These are phyloP conservation scores for Colletotrichum navitas DNA, from an alignment of 2,329 filamentous ascomycete genomes.

Conservation along the genomic window DNA sequence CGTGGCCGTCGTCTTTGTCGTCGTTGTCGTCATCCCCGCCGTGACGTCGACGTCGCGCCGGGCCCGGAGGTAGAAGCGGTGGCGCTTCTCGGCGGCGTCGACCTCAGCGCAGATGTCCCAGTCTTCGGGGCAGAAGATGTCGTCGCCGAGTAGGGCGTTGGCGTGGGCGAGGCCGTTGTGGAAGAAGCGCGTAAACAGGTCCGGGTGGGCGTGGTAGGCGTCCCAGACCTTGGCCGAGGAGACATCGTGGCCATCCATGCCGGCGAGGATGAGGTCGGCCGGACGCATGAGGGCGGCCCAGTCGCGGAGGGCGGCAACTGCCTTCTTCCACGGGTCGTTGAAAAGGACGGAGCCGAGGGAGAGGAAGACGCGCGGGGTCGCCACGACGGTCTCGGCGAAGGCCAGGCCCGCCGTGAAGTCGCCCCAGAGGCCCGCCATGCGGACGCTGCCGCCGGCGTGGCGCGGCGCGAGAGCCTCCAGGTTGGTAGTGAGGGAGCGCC, in stretches of 20 bases:
- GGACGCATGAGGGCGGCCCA: constrained; percentile 54
- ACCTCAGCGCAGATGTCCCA: constrained; percentile 55
- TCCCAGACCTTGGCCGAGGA: constrained; percentile 55
- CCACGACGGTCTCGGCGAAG: constrained; percentile 48
- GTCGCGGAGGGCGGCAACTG: constrained; percentile 51
- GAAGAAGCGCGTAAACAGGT: constrained; percentile 54
- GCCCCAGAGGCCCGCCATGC: constrained; percentile 56
- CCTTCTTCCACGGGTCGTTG: constrained; percentile 55
- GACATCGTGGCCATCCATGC: constrained; percentile 57
- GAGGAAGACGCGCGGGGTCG: constrained; percentile 53
- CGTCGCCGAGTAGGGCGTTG: constrained; percentile 52
- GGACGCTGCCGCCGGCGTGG: constrained; percentile 49
- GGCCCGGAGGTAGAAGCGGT: constrained; percentile 56
- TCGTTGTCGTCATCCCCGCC: constrained; percentile 35
- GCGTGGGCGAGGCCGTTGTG: constrained; percentile 55
- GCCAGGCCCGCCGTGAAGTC: constrained; percentile 54
- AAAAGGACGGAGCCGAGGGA: constrained; percentile 58
- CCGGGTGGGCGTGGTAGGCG: constrained; percentile 54
- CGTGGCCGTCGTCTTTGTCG: constrained; percentile 43
- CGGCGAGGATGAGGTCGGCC: constrained; percentile 54
- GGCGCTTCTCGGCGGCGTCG: constrained; percentile 52
- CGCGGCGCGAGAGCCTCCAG: constrained; percentile 49
- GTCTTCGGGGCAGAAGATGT: constrained; percentile 53
- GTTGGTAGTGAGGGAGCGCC: constrained; percentile 52
- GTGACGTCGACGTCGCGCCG: constrained; percentile 45